Conservation (phyloP, 2,329 filamentous ascomycete genomes). For the Huntiella moniliformis region DNA sequence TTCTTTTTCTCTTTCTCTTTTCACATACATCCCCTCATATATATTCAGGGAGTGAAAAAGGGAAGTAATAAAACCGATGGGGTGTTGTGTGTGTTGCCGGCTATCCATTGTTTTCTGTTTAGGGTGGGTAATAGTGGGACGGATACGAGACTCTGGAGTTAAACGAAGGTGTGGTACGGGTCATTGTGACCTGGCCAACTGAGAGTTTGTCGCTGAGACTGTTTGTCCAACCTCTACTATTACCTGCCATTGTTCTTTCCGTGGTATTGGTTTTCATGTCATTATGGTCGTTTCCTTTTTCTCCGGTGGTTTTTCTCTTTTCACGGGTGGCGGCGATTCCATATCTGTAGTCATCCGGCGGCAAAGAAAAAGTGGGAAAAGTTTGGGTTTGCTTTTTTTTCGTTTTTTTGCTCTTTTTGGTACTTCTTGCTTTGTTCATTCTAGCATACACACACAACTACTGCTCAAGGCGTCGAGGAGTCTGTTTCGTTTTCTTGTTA, state of each 20-base stretch:
- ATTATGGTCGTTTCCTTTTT: neutral
- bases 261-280: neutral
- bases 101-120: constrained; percentile 2
- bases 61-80: neutral
- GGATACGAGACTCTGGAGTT: neutral
- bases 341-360: constrained; percentile 1
- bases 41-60: neutral
- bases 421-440: neutral
- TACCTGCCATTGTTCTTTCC: neutral
- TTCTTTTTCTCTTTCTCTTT: neutral
- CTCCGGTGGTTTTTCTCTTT: neutral
- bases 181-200: too few relatives aligned
- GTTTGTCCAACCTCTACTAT: neutral
- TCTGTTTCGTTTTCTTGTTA: constrained; percentile 10
- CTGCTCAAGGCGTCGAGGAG: constrained; percentile 12
- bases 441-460: constrained; percentile 8
- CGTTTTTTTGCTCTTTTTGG: neutral
- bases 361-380: constrained; percentile 6
- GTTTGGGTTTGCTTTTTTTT: constrained; percentile 9
- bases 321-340: neutral
- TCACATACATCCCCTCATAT: neutral
- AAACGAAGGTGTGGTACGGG: neutral
- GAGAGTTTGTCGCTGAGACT: neutral
- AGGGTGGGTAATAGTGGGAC: neutral
- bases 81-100: constrained; percentile 4